Base-by-base conservation (phyloP, 2,329 filamentous ascomycete species). In the Ampelomyces quisqualis region DNA sequence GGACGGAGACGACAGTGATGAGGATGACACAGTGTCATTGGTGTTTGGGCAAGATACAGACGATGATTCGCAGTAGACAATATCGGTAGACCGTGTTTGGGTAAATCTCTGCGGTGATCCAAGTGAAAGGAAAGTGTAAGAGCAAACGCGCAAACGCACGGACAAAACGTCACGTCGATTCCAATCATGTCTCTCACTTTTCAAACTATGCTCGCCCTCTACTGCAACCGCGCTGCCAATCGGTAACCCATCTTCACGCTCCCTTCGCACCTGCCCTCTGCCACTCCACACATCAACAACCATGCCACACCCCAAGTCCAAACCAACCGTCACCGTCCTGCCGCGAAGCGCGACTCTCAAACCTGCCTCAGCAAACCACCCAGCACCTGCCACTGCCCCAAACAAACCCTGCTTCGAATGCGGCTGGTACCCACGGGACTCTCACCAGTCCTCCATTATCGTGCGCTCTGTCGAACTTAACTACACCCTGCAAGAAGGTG, bases 21-120 rank as follows among this genome's bases (percentile, higher is more conserved):
- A 62, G 15, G 62, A 62, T 19, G 58, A 65, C 42, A 56, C 60
- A 32, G 58, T 65, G 20, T 53, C 58, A 8, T 40, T 68, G 5
- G 62, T 65, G 1, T 46, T 68, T 20, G 65, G 64, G 2, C 63
- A 63, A 34, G 65, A 68, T 22, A 65, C 58, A 1, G 65, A 67
- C 33, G 61, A 66, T 2, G 65, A 68, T 6, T 65, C 62, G 1
- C 62, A 66, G 9, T 60, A 45, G 18, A 10, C 11, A 13, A 13
- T 6, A 3, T 19, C 14, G n/a, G n/a, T n/a, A n/a, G n/a, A n/a
- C n/a, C n/a, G n/a, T 3, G 2, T 20, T 14, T 7, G 18, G 26
- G 5, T 34, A 8, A 7, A 24, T 24, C 9, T 24, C 22, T n/a
- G n/a, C n/a, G n/a, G 22, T 35, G 24, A 40, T 41, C 33, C 47